Percentiles rank a stretch among this genome's conserved stretches.
These are phyloP conservation scores for Globisporangium alternatum DNA, from an alignment of 352 stramenopile genomes.

Conservation along the genomic window DNA sequence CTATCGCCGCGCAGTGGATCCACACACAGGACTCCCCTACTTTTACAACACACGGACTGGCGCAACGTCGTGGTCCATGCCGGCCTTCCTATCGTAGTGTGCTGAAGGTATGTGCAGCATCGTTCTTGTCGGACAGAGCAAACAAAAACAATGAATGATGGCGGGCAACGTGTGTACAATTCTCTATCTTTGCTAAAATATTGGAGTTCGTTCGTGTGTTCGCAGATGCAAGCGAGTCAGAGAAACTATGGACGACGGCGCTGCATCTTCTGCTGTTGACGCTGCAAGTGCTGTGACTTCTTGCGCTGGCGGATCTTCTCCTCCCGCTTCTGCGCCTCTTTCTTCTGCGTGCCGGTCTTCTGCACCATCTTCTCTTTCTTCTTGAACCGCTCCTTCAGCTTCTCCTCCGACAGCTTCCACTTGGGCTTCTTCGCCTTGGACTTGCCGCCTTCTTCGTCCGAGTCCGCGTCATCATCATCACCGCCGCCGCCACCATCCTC, in stretches of 20 bases:
- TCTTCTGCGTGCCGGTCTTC: slow-evolving; percentile 74
- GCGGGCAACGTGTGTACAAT: not conserved
- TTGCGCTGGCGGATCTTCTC: slow-evolving; percentile 82
- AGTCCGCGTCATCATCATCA: slow-evolving; percentile 26
- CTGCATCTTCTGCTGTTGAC: slow-evolving; percentile 53
- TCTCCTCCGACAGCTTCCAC: slow-evolving; percentile 54
- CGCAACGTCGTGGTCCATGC: slow-evolving; percentile 47
- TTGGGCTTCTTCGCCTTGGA: slow-evolving; percentile 53
- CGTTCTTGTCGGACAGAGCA: not conserved
- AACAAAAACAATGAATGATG: not conserved
- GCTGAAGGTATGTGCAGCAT: not conserved
- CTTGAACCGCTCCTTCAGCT: slow-evolving; percentile 79
- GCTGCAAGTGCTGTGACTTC: slow-evolving; percentile 70
- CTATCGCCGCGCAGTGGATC: slow-evolving; percentile 47
- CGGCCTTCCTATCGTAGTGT: slow-evolving; percentile 31
- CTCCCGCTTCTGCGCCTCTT: slow-evolving; percentile 73
- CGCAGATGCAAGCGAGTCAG: not conserved
- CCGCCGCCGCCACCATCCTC: slow-evolving; percentile 24
- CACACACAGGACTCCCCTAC: slow-evolving; percentile 39
- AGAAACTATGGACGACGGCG: slow-evolving; percentile 23
- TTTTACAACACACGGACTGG: slow-evolving; percentile 60
- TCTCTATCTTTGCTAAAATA: slow-evolving; percentile 3
- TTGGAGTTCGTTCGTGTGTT: not conserved
- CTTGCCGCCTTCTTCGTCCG: slow-evolving; percentile 15
- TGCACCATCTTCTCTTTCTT: slow-evolving; percentile 75